Evolutionary conservation across 78 protist genomes (phyloP).

Genomic region (Corallochytrium limacisporum): DNA sequence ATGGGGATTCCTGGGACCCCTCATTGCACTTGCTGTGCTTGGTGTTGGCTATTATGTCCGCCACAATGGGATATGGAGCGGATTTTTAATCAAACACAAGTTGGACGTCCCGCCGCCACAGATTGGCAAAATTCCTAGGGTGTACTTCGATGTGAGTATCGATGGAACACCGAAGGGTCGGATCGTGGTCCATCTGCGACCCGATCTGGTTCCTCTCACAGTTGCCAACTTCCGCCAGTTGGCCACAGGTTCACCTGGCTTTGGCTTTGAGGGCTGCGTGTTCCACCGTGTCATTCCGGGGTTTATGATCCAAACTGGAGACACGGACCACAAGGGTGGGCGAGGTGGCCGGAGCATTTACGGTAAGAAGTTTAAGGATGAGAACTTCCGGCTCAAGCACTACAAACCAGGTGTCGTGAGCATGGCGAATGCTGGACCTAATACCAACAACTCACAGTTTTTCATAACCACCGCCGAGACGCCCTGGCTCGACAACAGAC

Average conservation of each 20-base stretch:
- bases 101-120: no score
- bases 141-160: constrained; percentile 20
- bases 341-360: constrained; percentile 74
- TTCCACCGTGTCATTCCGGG: constrained; percentile 85
- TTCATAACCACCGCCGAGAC: constrained; percentile 69
- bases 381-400: constrained; percentile 56
- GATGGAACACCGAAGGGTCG: constrained; percentile 5
- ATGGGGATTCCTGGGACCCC: no score
- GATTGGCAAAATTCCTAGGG: no score
- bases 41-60: no score
- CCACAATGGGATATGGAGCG: no score
- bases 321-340: constrained; percentile 66
- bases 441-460: constrained; percentile 86
- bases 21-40: no score
- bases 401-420: constrained; percentile 60
- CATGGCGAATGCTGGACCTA: constrained; percentile 79
- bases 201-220: no score
- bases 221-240: no score
- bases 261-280: constrained; percentile 36
- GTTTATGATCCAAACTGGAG: constrained; percentile 94
- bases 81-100: no score
- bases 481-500: constrained; percentile 85
- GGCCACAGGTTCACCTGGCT: no score
- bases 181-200: no score
- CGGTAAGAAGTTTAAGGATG: constrained; percentile 88